Conservation (phyloP, 2,329 filamentous ascomycete genomes). For the Magnaporthiopsis incrustans region DNA sequence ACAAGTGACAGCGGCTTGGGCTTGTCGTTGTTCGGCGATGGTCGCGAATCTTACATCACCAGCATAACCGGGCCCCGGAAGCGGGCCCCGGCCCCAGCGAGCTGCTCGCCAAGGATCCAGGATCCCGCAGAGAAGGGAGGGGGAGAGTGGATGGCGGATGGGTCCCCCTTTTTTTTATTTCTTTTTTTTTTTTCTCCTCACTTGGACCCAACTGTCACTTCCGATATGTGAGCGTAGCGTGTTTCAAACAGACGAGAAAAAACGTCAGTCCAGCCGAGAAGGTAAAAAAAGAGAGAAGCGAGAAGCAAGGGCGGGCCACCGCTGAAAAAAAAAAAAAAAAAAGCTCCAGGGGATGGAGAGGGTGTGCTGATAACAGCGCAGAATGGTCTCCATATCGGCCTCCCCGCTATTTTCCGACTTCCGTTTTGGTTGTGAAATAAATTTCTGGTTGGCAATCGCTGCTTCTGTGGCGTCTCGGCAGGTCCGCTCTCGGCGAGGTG, state of each 20-base stretch:
- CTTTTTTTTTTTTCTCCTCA: no score
- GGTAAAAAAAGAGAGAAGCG: slow-evolving; percentile 1
- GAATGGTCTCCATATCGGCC: background rate
- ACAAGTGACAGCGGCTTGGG: slow-evolving; percentile 7
- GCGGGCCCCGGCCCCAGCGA: no score
- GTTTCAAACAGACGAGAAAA: no score
- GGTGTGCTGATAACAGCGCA: background rate
- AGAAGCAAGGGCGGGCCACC: background rate
- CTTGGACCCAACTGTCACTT: background rate
- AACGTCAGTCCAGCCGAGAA: background rate
- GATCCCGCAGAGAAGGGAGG: no score
- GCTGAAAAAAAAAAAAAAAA: background rate
- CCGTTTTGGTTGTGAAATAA: background rate
- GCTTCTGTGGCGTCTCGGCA: background rate
- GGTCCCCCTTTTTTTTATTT: background rate
- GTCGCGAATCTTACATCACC: slow-evolving; percentile 2
- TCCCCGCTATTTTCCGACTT: background rate
- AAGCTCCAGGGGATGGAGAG: no score
- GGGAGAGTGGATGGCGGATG: no score
- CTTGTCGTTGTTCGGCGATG: slow-evolving; percentile 3
- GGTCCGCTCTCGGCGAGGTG: background rate
- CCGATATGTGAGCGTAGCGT: no score
- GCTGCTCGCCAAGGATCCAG: no score
- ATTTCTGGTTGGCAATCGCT: background rate
- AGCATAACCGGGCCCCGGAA: background rate